Conservation (phyloP, 257 asterid species). For the Marsdenia floribunda region DNA sequence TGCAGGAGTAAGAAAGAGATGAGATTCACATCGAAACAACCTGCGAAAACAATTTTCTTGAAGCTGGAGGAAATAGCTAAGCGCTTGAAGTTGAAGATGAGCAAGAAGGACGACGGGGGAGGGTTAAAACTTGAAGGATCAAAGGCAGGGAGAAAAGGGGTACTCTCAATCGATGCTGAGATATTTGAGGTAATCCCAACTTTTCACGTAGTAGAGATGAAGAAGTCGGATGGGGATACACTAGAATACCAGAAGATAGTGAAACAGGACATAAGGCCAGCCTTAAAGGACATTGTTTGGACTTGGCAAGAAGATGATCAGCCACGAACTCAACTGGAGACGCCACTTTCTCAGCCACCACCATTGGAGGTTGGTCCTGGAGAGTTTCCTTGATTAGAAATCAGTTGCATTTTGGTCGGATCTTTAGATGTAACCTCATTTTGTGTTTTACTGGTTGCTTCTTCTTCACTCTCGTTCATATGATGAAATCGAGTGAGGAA, state of each 20-base stretch:
- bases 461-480: neutral
- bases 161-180: slow-evolving; percentile 59
- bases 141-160: slow-evolving; percentile 57
- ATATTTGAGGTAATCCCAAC: slow-evolving; percentile 54
- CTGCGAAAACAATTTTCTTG: slow-evolving; percentile 45
- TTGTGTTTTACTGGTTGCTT: neutral
- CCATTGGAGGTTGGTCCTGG: slow-evolving; percentile 7
- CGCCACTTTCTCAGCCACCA: neutral
- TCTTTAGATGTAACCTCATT: neutral
- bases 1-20: slow-evolving; percentile 42
- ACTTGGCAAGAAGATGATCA: slow-evolving; percentile 68
- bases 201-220: slow-evolving; percentile 69
- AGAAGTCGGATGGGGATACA: slow-evolving; percentile 57
- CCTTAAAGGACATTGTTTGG: slow-evolving; percentile 66
- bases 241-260: slow-evolving; percentile 63
- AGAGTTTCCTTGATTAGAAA: slow-evolving; percentile 18
- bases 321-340: neutral
- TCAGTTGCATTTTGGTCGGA: neutral
- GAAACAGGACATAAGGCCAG: slow-evolving; percentile 54
- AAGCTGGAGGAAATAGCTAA: slow-evolving; percentile 66
- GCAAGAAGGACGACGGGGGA: slow-evolving; percentile 57
- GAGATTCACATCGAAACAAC: slow-evolving; percentile 52
- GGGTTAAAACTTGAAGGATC: slow-evolving; percentile 45
- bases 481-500: too few species aligned
- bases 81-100: slow-evolving; percentile 48